Evolutionary conservation across 2,329 filamentous ascomycete genomes (phyloP), one percentile per base, ranked within the genome.

Genomic region (Cyclaneusma minus): DNA sequence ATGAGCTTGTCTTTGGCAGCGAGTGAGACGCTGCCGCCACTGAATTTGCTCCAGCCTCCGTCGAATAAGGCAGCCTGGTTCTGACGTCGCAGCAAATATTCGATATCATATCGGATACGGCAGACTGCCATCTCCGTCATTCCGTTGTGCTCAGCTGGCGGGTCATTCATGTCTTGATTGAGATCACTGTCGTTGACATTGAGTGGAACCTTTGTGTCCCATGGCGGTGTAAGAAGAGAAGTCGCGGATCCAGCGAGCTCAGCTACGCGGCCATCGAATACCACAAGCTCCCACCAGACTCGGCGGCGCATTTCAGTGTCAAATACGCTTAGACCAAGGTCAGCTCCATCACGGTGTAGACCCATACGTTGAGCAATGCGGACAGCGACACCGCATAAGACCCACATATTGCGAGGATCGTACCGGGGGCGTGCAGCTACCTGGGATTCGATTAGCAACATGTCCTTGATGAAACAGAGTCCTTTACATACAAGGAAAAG

Each of bases 281-380:
- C 56, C 9, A 75, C 60, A 10, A 84, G 56, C 16, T 70, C 67
- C 75, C 75, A 83, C 76, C 75, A 82, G 2, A 83, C 52, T 19
- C 77, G 61, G 25, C 76, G 64, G n/a, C 75, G 64, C 48, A 78
- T 64, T 49, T 82, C 76, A 3, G 68, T 62, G 39, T 82, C 74
- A 28, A 71, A 78, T 56, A 62, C 3, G 49, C 42, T 35, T 17
- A 36, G 44, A 39, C 43, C 50, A 38, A 34, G 45, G 38, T 65
- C 56, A 2, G 52, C 54, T 2, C 64, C 58, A 41, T 82, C 75
- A 20, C 58, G 62, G 35, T 81, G 69, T n/a, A 81, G 55, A 4
- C 73, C 73, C 51, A 82, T 64, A 4, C 72, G 62, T 39, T 76
- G 68, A 7, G 68, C 75, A 26, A 78, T 67, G 27, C 75, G 69